These are phyloP conservation scores for Colletotrichum lupini DNA, from an alignment of 2,329 filamentous ascomycete species.

Conservation along the genomic window DNA sequence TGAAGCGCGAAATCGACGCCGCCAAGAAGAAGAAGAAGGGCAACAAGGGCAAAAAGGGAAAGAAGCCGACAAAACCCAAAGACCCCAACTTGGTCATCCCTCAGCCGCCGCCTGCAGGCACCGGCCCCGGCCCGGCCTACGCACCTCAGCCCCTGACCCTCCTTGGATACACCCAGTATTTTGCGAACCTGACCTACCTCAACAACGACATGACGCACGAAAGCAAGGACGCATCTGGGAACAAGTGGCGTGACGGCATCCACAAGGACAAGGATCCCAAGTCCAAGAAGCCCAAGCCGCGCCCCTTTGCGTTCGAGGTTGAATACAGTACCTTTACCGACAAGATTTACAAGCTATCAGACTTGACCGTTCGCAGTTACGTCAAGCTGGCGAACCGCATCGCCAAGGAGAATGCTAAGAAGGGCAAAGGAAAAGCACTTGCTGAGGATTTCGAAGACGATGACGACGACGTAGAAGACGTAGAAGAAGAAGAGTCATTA, in stretches of 20 bases:
- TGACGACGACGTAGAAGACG: constrained; percentile 36
- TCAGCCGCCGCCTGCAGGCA: constrained; percentile 75
- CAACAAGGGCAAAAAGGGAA: constrained; percentile 56
- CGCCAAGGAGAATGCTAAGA: constrained; percentile 56
- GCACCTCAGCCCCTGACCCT: constrained; percentile 84
- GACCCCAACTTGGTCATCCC: constrained; percentile 75
- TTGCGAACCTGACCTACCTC: constrained; percentile 90
- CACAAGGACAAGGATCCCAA: constrained; percentile 69
- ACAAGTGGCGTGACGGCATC: constrained; percentile 73
- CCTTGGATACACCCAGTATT: constrained; percentile 89
- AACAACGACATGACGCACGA: constrained; percentile 74
- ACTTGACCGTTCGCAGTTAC: constrained; percentile 86
- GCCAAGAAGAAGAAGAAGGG: constrained; percentile 50
- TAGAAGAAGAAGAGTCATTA: constrained; percentile 34
- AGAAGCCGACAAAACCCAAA: constrained; percentile 48
- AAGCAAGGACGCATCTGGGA: constrained; percentile 43
- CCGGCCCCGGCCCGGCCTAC: constrained; percentile 89
- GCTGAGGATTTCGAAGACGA: constrained; percentile 43
- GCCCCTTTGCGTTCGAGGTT: constrained; percentile 78
- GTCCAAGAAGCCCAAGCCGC: constrained; percentile 65
- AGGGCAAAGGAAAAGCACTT: constrained; percentile 33
- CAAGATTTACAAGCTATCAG: constrained; percentile 77
- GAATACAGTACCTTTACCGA: constrained; percentile 90
- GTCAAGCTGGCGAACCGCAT: constrained; percentile 85
- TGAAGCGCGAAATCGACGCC: constrained; percentile 42